Evolutionary conservation across 1,139 yeast genomes (phyloP).

Genomic region (Groenewaldozyma auringiensis): DNA sequence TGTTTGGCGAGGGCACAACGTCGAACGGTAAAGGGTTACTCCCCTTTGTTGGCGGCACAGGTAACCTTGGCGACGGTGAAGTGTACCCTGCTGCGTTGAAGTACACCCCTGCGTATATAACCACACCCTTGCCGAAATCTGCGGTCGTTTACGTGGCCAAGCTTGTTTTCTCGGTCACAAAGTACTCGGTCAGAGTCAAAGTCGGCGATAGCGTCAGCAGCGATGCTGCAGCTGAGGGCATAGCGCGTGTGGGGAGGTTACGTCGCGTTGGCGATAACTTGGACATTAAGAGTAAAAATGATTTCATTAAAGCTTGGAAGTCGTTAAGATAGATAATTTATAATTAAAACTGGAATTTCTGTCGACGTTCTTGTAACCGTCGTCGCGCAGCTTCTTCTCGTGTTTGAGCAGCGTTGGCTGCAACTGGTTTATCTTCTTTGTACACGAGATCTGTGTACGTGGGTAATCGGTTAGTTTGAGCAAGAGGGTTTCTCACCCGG

Average conservation of each 20-base stretch:
- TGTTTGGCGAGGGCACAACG: conserved; percentile 36
- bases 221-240: conserved; percentile 19
- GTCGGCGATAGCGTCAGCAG: conserved; percentile 17
- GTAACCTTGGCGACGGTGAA: too few species aligned
- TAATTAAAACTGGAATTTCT: too few species aligned
- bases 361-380: not conserved
- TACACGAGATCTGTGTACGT: too few species aligned
- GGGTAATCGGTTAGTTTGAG: too few species aligned
- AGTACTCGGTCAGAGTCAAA: conserved; percentile 22
- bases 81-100: conserved; percentile 28
- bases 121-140: conserved; percentile 23
- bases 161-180: conserved; percentile 8
- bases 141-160: conserved; percentile 6
- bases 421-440: not conserved
- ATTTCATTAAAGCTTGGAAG: conserved; percentile 27
- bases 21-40: conserved; percentile 36
- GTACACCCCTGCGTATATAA: conserved; percentile 27
- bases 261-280: conserved; percentile 29
- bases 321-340: too few species aligned
- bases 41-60: conserved; percentile 18
- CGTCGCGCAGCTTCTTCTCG: not conserved
- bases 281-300: conserved; percentile 25
- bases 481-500: too few species aligned
- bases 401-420: not conserved
- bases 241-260: conserved; percentile 29